A percentile compares a stretch with the other conserved stretches of the same genome.
Conservation (phyloP, 169 alveolate species). For the Cyclospora cayetanensis region DNA sequence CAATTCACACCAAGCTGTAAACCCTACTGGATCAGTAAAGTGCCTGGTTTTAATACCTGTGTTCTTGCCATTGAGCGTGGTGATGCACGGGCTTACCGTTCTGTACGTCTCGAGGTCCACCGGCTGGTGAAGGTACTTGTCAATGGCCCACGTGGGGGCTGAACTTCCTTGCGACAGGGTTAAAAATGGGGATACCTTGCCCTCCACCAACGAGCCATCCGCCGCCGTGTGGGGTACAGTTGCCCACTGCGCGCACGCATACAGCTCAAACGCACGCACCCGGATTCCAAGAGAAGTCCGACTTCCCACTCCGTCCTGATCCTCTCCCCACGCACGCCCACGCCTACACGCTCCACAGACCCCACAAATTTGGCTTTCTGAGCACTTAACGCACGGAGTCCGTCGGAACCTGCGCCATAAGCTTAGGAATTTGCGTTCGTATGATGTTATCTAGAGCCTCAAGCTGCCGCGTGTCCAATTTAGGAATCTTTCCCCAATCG, state of each 20-base stretch:
- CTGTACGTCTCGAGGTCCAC: slow-evolving; percentile 9
- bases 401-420: slow-evolving; percentile 75
- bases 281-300: too few species aligned
- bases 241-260: background rate
- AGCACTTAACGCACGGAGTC: slow-evolving; percentile 59
- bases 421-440: slow-evolving; percentile 73
- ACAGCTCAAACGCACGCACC: too few species aligned
- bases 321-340: too few species aligned
- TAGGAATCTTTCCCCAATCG: slow-evolving; percentile 74
- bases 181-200: slow-evolving; percentile 24
- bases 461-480: slow-evolving; percentile 72
- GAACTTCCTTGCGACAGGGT: background rate
- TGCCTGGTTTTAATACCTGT: background rate
- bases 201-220: slow-evolving; percentile 52
- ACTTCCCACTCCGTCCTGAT: too few species aligned
- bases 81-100: background rate
- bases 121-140: slow-evolving; percentile 10
- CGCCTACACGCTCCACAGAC: too few species aligned
- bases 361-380: too few species aligned
- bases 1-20: background rate
- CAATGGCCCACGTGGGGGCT: background rate
- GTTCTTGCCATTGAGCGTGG: background rate
- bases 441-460: slow-evolving; percentile 73
- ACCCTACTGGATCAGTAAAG: background rate
- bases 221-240: background rate